Percentiles rank a stretch among this genome's conserved stretches.
phyloP scores from a whole-genome alignment of 768 basidiomycete genomes.

The Lactarius sanguifluus region DNA sequence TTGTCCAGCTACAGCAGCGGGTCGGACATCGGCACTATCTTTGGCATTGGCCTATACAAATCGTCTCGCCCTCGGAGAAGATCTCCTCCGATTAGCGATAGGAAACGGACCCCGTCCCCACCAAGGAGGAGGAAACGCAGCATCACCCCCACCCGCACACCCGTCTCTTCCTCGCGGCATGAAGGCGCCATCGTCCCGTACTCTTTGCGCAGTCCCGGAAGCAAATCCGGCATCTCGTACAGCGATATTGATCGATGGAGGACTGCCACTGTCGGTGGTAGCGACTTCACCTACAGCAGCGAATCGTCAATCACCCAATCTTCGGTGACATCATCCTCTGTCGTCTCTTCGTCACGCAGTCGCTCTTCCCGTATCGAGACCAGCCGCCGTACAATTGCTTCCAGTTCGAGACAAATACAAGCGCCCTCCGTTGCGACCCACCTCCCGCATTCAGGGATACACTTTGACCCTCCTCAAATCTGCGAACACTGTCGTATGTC shows the following conservation, averaged over 20 bases:
- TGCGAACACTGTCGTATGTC: constrained; percentile 24
- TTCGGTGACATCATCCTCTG: constrained; percentile 19
- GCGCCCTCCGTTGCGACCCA: constrained; percentile 5
- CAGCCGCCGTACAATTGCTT: constrained; percentile 6
- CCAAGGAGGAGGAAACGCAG: constrained; percentile 17
- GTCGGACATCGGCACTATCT: constrained; percentile 25
- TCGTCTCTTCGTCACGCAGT: constrained; percentile 15
- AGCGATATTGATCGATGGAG: constrained; percentile 27
- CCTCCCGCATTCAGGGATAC: constrained; percentile 8
- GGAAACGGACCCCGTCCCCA: constrained; percentile 9
- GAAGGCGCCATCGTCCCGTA: constrained; percentile 18
- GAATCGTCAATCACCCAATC: constrained; percentile 25
- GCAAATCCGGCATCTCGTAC: constrained; percentile 22
- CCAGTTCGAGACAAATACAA: constrained; percentile 5
- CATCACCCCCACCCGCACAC: constrained; percentile 24
- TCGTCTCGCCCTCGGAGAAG: constrained; percentile 12
- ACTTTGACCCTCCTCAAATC: constrained; percentile 13
- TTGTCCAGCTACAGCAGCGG: constrained; percentile 28
- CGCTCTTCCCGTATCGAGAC: constrained; percentile 17
- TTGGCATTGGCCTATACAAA: constrained; percentile 16
- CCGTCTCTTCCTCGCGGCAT: constrained; percentile 5
- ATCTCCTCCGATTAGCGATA: constrained; percentile 9
- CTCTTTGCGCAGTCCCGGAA: constrained; percentile 15
- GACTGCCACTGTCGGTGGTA: constrained; percentile 10
- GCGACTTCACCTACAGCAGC: constrained; percentile 26